Evolutionary conservation across 257 asterid genomes (phyloP).

Genomic region (Penstemon barbatus): DNA sequence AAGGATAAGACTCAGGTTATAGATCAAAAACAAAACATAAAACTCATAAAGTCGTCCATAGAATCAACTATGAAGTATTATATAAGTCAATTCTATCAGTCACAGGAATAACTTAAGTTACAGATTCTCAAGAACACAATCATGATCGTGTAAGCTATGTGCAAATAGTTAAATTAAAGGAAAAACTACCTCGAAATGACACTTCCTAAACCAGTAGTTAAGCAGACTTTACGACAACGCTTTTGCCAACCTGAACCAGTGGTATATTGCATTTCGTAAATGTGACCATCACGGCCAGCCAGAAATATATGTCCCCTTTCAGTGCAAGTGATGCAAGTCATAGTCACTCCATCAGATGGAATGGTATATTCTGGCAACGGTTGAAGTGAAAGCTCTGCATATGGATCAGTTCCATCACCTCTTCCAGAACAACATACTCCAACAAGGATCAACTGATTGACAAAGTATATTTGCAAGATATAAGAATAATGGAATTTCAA

Average conservation of each 20-base stretch:
- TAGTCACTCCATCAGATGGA: conserved; percentile 96
- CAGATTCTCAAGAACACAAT: conserved; percentile 19
- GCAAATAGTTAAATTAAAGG: conserved; percentile 14
- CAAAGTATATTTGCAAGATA: conserved; percentile 29
- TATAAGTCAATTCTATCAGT: background rate
- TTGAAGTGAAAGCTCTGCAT: conserved; percentile 84
- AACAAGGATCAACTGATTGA: conserved; percentile 77
- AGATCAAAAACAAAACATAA: conserved; percentile 7
- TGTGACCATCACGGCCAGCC: conserved; percentile 96
- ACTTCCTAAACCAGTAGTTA: conserved; percentile 87
- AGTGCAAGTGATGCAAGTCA: conserved; percentile 94
- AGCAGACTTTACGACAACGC: conserved; percentile 85
- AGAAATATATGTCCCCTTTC: conserved; percentile 79
- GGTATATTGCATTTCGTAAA: conserved; percentile 86
- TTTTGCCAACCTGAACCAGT: conserved; percentile 96
- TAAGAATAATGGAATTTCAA: conserved; percentile 8
- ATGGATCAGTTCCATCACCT: conserved; percentile 84
- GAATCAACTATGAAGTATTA: background rate
- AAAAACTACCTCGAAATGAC: conserved; percentile 76
- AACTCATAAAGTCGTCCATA: background rate
- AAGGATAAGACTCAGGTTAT: conserved; percentile 9
- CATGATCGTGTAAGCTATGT: conserved; percentile 13
- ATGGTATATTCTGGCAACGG: conserved; percentile 86
- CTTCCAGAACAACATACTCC: conserved; percentile 97
- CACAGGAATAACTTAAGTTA: background rate